A percentile compares a stretch with the other conserved stretches of the same genome.
Evolutionary conservation across 2,329 filamentous ascomycete species (phyloP).

Genomic region (Arthrobotrys pseudoclavata): DNA sequence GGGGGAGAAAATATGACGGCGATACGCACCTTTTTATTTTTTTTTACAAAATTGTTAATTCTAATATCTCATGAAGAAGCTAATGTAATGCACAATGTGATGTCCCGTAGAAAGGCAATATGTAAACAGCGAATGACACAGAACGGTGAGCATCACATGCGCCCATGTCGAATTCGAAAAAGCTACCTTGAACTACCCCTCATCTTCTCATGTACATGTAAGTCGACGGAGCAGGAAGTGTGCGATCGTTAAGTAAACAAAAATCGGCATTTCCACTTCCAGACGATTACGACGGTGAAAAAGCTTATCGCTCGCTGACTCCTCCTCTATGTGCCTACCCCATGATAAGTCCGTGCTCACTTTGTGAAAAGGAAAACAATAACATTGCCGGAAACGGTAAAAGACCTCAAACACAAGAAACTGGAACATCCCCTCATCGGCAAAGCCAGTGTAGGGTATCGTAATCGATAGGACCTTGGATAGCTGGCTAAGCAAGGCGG

Average conservation of each 20-base stretch:
- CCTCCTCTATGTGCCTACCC: background rate
- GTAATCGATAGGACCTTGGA: conserved; percentile 7
- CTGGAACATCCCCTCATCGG: background rate
- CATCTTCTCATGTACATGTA: conserved; percentile 13
- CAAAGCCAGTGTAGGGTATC: background rate
- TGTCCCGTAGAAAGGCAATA: background rate
- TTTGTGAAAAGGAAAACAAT: conserved; percentile 15
- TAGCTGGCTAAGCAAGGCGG: background rate
- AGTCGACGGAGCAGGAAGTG: conserved; percentile 7
- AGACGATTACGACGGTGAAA: conserved; percentile 18
- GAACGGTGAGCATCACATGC: conserved; percentile 8
- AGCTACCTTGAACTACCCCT: conserved; percentile 18
- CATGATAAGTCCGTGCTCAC: conserved; percentile 32
- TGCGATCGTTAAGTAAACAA: conserved; percentile 29
- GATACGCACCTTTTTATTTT: background rate
- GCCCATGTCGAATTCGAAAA: background rate
- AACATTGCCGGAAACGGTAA: conserved; percentile 27
- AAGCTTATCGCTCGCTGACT: conserved; percentile 51
- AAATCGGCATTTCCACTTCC: conserved; percentile 25
- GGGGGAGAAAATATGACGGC: background rate
- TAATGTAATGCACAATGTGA: background rate
- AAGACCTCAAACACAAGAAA: background rate
- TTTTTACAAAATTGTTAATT: background rate
- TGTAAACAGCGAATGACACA: conserved; percentile 16
- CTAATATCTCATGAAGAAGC: background rate